Conservation (phyloP, 495 filamentous ascomycete genomes). For the Penicillium flavigenum region DNA sequence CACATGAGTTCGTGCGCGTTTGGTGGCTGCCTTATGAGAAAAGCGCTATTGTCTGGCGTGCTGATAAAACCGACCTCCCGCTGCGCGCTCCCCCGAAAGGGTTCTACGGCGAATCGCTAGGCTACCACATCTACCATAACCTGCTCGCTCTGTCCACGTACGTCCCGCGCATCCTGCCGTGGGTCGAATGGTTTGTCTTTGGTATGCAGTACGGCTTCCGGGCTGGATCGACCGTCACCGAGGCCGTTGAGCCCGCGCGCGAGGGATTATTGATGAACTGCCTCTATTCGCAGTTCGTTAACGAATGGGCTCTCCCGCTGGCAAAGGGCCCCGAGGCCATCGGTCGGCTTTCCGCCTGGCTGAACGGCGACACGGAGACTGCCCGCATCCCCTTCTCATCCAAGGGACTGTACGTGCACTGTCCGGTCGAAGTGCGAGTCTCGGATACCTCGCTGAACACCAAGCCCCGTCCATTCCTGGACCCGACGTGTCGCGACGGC, state of each 20-base stretch:
- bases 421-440: conserved; percentile 89
- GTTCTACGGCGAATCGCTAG: conserved; percentile 78
- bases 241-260: conserved; percentile 76
- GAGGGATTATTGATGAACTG: conserved; percentile 91
- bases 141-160: conserved; percentile 76
- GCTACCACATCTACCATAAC: conserved; percentile 86
- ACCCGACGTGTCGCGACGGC: conserved; percentile 62
- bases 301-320: conserved; percentile 97
- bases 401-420: conserved; percentile 82
- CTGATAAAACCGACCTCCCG: conserved; percentile 66
- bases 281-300: conserved; percentile 93
- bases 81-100: conserved; percentile 48
- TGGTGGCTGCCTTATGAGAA: conserved; percentile 98
- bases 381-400: conserved; percentile 74
- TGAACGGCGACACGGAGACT: conserved; percentile 60
- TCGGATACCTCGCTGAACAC: conserved; percentile 63
- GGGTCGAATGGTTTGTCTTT: conserved; percentile 92
- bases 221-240: conserved; percentile 58
- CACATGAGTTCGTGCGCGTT: conserved; percentile 82
- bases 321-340: conserved; percentile 86
- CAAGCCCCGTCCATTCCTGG: conserved; percentile 71
- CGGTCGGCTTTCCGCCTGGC: conserved; percentile 77
- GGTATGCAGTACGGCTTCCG: conserved; percentile 91
- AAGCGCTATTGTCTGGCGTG: conserved; percentile 82
- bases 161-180: conserved; percentile 75